Evolutionary conservation across 345 rosid species (phyloP).

Genomic region (Salix arbutifolia): DNA sequence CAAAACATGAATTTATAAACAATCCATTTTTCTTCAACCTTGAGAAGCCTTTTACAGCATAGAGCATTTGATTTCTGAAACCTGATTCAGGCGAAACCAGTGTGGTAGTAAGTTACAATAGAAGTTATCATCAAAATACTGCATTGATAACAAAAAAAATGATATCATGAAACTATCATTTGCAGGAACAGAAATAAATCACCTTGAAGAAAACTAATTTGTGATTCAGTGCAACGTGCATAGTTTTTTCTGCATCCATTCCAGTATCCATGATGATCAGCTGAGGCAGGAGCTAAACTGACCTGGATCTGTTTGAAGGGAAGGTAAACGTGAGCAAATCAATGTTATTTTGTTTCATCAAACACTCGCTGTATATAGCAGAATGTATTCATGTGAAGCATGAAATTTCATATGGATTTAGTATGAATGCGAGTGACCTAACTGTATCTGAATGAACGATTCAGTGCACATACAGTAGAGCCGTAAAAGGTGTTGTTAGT

Average conservation of each 20-base stretch:
- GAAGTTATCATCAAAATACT: not conserved
- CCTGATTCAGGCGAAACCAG: conserved; percentile 33
- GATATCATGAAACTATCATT: not conserved
- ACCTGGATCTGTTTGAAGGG: conserved; percentile 55
- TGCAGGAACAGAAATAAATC: conserved; percentile 3
- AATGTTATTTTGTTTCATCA: no score
- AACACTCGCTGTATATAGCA: no score
- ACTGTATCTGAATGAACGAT: no score
- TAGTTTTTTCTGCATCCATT: conserved; percentile 70
- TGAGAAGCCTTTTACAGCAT: conserved; percentile 53
- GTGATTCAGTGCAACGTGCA: conserved; percentile 59
- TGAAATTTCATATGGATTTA: no score
- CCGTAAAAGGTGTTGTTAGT: no score
- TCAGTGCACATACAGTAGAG: no score
- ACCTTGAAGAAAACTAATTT: conserved; percentile 76
- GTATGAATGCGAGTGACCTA: no score
- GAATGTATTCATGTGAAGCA: no score
- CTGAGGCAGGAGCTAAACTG: conserved; percentile 83
- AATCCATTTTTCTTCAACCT: conserved; percentile 64
- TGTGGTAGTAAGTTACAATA: no score
- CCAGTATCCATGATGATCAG: conserved; percentile 90
- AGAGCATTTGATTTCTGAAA: conserved; percentile 81
- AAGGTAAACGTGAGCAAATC: no score
- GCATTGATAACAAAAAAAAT: not conserved
- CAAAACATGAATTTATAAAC: conserved; percentile 88